Evolutionary conservation across 1,284 basidiomycete genomes (phyloP), one percentile per base, ranked within the genome.

Genomic region (Heterobasidion irregulare): DNA sequence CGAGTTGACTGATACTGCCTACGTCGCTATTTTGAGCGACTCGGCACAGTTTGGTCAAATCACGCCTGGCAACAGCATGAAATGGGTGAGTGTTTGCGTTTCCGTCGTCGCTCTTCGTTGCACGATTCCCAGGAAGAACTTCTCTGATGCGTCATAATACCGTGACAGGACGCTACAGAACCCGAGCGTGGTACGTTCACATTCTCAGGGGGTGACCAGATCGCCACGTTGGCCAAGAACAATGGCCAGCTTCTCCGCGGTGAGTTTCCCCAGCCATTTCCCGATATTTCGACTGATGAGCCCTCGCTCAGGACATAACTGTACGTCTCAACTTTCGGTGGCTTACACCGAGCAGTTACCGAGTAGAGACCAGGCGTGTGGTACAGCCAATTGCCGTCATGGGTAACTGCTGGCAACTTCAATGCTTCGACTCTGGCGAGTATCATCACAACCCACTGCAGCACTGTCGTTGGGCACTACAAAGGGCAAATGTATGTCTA

Each of bases 1-100:
- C 3, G 78, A 81, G 62, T 66, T 82, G 36, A 71, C 64, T 2
- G 75, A 83, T 58, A 58, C 65, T 0, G 59, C 75, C 6, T 83
- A 82, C 61, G 66, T 72, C 36, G 60, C 63, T 10, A 67, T 69
- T 57, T 66, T 80, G 54, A 69, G 70, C 58, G 70, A 80, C 60
- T 71, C 65, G 19, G 62, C 65, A 8, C 70, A 75, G 57, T 82
- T 82, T 60, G 71, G 70, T 41, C 76, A 79, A 59, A 67, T 80
- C 50, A 82, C 80, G 6, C 72, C 79, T 4, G 77, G 71, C 19
- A 80, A 80, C 63, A 76, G 73, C 58, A 77, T 80, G 78, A 80
- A 80, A 74, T 80, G 78, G 79, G 77, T 75, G 50, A 15, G 68
- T 54, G 47, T 26, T 32, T 10, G 19, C 19, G 38, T 32, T 15